Percentiles rank a stretch among this genome's conserved stretches.
phyloP scores from a whole-genome alignment of 345 rosid genomes.

The Geranium brycei region DNA sequence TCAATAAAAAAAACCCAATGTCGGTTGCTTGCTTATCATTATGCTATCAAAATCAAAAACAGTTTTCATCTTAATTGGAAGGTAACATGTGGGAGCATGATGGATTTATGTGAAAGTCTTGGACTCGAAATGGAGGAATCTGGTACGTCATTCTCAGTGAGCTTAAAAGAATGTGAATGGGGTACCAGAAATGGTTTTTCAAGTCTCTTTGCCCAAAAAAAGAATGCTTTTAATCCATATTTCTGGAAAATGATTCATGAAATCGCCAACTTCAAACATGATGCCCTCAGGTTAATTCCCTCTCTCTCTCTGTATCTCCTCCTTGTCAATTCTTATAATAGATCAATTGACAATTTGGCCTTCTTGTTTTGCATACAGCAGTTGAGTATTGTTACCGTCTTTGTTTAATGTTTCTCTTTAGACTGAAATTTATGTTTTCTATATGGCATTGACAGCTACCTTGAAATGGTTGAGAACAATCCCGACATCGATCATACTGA shows the following conservation, averaged over 20 bases:
- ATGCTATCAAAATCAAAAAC: background rate
- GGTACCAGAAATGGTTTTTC: slow-evolving; percentile 76
- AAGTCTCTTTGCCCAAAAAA: no score
- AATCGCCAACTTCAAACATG: slow-evolving; percentile 47
- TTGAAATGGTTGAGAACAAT: slow-evolving; percentile 50
- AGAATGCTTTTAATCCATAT: slow-evolving; percentile 41
- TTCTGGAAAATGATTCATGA: slow-evolving; percentile 83
- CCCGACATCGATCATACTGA: slow-evolving; percentile 47
- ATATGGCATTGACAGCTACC: slow-evolving; percentile 28
- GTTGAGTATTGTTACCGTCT: no score
- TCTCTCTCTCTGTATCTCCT: no score
- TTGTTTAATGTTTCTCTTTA: no score
- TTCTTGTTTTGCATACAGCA: no score
- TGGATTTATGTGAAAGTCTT: slow-evolving; percentile 74
- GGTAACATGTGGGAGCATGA: slow-evolving; percentile 90
- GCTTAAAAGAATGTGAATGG: slow-evolving; percentile 76
- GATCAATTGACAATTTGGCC: no score
- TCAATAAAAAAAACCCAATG: no score
- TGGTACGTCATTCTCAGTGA: slow-evolving; percentile 76
- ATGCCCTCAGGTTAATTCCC: slow-evolving; percentile 49
- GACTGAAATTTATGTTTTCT: no score
- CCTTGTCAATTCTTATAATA: no score
- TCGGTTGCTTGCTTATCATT: no score
- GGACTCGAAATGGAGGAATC: slow-evolving; percentile 72
- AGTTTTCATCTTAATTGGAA: slow-evolving; percentile 1